A percentile compares a stretch with the other conserved stretches of the same genome.
phyloP scores from a whole-genome alignment of 208 protist genomes.

The Trypanosoma avium region DNA sequence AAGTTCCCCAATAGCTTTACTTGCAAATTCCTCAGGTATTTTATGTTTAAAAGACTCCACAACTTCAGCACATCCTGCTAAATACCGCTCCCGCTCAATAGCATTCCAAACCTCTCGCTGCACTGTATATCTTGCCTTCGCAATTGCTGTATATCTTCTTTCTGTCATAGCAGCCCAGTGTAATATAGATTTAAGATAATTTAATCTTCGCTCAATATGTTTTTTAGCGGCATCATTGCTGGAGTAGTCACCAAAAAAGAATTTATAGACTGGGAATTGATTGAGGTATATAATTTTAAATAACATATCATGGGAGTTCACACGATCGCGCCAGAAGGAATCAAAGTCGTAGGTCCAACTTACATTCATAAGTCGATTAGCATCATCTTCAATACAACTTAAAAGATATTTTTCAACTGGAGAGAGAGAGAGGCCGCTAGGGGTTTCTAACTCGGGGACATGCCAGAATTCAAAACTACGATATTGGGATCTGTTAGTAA shows the following conservation, averaged over 20 bases:
- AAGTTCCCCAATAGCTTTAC: constrained; percentile 82
- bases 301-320: constrained; percentile 69
- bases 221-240: constrained; percentile 60
- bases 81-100: constrained; percentile 87
- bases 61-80: constrained; percentile 79
- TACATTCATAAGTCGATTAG: constrained; percentile 69
- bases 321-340: constrained; percentile 86
- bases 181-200: constrained; percentile 82
- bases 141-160: constrained; percentile 76
- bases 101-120: constrained; percentile 87
- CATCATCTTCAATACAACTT: constrained; percentile 84
- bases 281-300: constrained; percentile 70
- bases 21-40: constrained; percentile 75
- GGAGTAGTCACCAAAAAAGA: constrained; percentile 77
- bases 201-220: constrained; percentile 77
- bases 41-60: constrained; percentile 75
- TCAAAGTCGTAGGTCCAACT: constrained; percentile 90
- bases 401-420: constrained; percentile 77
- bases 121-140: constrained; percentile 74
- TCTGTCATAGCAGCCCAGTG: constrained; percentile 77
- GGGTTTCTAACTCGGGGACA: constrained; percentile 60
- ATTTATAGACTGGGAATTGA: constrained; percentile 54
- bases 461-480: constrained; percentile 89
- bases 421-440: constrained; percentile 51
- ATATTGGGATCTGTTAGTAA: constrained; percentile 70